Evolutionary conservation across 148 eudicot species (phyloP), one percentile per base, ranked within the genome.

Genomic region (Heliosperma pusillum): DNA sequence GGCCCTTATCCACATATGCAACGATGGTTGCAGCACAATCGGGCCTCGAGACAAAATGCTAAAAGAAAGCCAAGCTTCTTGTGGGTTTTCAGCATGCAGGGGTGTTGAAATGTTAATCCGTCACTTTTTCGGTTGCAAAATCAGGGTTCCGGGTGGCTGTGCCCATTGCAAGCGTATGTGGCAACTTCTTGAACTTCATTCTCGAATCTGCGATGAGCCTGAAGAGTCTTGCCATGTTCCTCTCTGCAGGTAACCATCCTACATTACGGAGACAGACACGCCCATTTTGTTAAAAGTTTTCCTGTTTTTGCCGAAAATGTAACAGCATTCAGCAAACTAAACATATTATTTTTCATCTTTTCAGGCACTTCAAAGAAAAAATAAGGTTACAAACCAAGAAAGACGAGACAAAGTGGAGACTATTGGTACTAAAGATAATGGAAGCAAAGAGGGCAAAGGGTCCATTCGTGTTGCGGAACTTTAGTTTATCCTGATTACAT

Each of bases 161-260:
- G 86, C 47, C 45, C 91, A 87, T 9, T 92, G 97, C 79, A 92
- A 90, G 55, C 88, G 97, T 36, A 86, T 87, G 85, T 90, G 97
- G 95, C 95, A 92, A 77, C 89, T 92, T 77, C 88, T 92, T 72
- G 92, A 88, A 77, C 88, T 92, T 21, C 97, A 92, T 83, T 90
- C 95, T 2, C 85, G 90, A 66, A 87, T 90, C 81, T 92, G 97
- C 78, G 72, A 69, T 42, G 85, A 82, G 15, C 90, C 93, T 55
- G 93, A 36, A 36, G 42, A 88, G 11, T 78, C 78, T 69, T 92
- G 97, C 90, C 82, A 80, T 74, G 95, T 92, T 71, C 97, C 97
- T 57, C 93, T 90, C 73, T 92, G 97, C 64, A 83, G 91, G 97
- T 92, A 87, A 83, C 78, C 69, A 19, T 67, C 4, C n/a, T n/a